Evolutionary conservation across 169 alveolate species (phyloP).

Genomic region (Eimeria tenella): DNA sequence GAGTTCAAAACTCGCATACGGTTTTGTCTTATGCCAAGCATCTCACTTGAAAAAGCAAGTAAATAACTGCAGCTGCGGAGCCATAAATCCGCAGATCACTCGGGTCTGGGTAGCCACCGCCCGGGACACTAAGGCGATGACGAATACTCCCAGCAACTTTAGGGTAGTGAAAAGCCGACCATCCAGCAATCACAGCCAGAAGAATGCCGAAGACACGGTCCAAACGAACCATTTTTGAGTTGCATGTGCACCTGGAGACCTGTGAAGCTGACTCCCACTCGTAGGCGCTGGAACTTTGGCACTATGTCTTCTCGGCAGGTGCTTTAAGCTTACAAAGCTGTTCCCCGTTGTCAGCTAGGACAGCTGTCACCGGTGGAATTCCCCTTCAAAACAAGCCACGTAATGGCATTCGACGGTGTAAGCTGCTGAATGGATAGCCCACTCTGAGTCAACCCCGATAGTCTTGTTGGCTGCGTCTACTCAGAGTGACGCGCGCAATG

Average conservation of each 20-base stretch:
- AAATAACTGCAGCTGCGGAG: constrained; percentile 57
- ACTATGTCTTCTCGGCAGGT: not conserved
- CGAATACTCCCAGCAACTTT: constrained; percentile 70
- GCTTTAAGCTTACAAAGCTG: constrained; percentile 22
- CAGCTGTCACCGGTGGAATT: constrained; percentile 61
- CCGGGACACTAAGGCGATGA: constrained; percentile 66
- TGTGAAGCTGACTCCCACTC: constrained; percentile 27
- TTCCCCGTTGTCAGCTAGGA: constrained; percentile 56
- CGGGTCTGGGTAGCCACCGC: constrained; percentile 73
- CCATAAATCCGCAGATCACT: constrained; percentile 68
- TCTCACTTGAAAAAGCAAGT: constrained; percentile 54
- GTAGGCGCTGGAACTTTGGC: constrained; percentile 23
- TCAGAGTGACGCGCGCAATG: not conserved
- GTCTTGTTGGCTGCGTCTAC: not conserved
- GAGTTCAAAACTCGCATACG: not conserved
- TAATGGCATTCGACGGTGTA: constrained; percentile 2
- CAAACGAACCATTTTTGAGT: constrained; percentile 66
- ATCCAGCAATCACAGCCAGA: constrained; percentile 61
- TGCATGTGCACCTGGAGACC: constrained; percentile 47
- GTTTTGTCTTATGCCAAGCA: not conserved
- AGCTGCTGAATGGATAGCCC: constrained; percentile 8
- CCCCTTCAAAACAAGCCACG: constrained; percentile 7
- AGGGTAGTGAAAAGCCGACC: constrained; percentile 71
- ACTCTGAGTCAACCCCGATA: not conserved
- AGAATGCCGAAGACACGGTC: constrained; percentile 74